phyloP scores from a whole-genome alignment of 352 stramenopile species.

The Phytophthora pinifolia region DNA sequence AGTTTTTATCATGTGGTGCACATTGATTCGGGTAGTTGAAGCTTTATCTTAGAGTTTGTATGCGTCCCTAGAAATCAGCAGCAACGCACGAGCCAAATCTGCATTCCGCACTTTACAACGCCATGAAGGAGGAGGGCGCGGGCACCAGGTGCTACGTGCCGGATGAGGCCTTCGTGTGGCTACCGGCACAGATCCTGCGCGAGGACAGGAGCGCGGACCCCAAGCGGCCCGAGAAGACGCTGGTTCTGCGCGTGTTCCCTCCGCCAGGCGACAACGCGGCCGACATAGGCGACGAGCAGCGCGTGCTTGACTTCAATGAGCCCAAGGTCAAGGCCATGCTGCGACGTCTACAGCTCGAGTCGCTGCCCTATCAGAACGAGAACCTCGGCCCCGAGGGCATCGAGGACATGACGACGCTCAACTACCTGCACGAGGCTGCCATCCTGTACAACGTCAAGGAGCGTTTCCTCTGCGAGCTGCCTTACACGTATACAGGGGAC shows the following conservation, averaged over 20 bases:
- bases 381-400: slow-evolving; percentile 56
- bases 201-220: slow-evolving; percentile 53
- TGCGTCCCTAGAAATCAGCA: slow-evolving; percentile 18
- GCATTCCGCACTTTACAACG: no score
- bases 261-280: slow-evolving; percentile 24
- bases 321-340: slow-evolving; percentile 62
- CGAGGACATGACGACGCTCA: slow-evolving; percentile 88
- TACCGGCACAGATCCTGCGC: slow-evolving; percentile 70
- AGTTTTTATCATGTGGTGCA: slow-evolving; percentile 6
- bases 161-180: slow-evolving; percentile 75
- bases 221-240: slow-evolving; percentile 58
- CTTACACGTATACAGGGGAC: slow-evolving; percentile 96
- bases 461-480: slow-evolving; percentile 82
- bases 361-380: slow-evolving; percentile 81
- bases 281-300: slow-evolving; percentile 39
- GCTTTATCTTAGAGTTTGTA: slow-evolving; percentile 32
- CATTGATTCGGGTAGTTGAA: slow-evolving; percentile 17
- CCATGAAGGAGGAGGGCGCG: slow-evolving; percentile 35
- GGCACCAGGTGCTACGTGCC: slow-evolving; percentile 85
- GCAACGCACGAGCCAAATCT: no score
- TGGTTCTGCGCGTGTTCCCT: slow-evolving; percentile 53
- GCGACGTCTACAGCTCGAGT: slow-evolving; percentile 63
- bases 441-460: slow-evolving; percentile 92
- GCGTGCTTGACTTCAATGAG: slow-evolving; percentile 78
- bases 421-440: slow-evolving; percentile 89